Conservation (phyloP, 441 rosid genomes). For the Erodium texanum region DNA sequence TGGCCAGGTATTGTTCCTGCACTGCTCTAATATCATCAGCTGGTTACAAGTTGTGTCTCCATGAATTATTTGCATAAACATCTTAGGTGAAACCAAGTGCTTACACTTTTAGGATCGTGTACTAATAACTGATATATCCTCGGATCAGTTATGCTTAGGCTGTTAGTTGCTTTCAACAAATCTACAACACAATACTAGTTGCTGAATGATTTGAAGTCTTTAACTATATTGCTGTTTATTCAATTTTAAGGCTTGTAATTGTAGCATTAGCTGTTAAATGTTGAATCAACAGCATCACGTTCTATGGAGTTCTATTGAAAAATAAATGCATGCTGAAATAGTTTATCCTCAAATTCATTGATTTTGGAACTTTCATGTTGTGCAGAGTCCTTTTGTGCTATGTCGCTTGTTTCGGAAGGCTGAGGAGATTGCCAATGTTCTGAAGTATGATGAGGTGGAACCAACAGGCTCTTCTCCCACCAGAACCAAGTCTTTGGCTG, state of each 20-base stretch:
- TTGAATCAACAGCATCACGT: too few species aligned
- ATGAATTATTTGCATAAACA: not conserved
- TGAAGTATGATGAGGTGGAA: constrained; percentile 45
- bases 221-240: too few species aligned
- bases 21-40: too few species aligned
- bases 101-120: not conserved
- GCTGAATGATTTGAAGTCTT: too few species aligned
- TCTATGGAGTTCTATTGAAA: too few species aligned
- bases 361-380: constrained; percentile 2
- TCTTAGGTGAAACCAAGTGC: not conserved
- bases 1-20: constrained; percentile 44
- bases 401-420: constrained; percentile 72
- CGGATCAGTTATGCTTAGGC: not conserved
- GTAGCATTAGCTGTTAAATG: too few species aligned
- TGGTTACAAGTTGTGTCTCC: too few species aligned
- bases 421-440: constrained; percentile 33
- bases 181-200: too few species aligned
- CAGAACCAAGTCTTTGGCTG: constrained; percentile 46
- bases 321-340: too few species aligned
- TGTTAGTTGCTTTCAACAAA: not conserved
- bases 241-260: too few species aligned
- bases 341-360: not conserved
- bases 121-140: not conserved
- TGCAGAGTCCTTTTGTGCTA: constrained; percentile 60
- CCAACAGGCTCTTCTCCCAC: constrained; percentile 41